Conservation (phyloP, 306 rosid species). For the Rosa lucieae region DNA sequence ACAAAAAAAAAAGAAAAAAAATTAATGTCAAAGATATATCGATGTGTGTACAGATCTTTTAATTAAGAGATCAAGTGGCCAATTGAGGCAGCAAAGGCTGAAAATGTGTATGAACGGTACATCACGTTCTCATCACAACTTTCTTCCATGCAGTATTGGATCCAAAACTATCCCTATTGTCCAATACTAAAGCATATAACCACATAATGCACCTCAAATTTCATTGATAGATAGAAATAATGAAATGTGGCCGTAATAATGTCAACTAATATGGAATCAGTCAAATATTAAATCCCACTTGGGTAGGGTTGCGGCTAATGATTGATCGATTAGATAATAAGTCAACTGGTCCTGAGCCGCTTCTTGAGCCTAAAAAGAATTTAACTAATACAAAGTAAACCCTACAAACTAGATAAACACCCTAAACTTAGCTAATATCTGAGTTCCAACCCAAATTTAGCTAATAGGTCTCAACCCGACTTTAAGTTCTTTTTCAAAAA, state of each 20-base stretch:
- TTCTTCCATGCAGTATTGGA: background rate
- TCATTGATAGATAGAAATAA: background rate
- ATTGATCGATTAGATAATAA: background rate
- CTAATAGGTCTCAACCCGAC: too few species aligned
- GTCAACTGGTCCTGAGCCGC: background rate
- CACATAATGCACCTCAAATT: background rate
- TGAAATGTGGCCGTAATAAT: background rate
- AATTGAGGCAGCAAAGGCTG: background rate
- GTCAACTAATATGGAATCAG: background rate
- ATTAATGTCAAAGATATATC: background rate
- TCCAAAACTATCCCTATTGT: background rate
- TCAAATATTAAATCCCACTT: background rate
- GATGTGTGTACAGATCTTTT: background rate
- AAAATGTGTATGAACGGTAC: background rate
- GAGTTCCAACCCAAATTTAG: too few species aligned
- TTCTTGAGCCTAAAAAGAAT: background rate
- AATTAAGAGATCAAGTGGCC: background rate
- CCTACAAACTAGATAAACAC: background rate
- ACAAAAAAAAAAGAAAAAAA: too few species aligned
- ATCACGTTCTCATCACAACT: slow-evolving; percentile 1
- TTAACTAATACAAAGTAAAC: background rate
- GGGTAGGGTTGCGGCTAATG: background rate
- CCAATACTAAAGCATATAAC: background rate
- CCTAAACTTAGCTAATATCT: background rate
- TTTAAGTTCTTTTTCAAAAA: too few species aligned